Percentiles rank a stretch among this genome's conserved stretches.
phyloP scores from a whole-genome alignment of 2,329 filamentous ascomycete species.

The Cladosporium austrohemisphaericum region DNA sequence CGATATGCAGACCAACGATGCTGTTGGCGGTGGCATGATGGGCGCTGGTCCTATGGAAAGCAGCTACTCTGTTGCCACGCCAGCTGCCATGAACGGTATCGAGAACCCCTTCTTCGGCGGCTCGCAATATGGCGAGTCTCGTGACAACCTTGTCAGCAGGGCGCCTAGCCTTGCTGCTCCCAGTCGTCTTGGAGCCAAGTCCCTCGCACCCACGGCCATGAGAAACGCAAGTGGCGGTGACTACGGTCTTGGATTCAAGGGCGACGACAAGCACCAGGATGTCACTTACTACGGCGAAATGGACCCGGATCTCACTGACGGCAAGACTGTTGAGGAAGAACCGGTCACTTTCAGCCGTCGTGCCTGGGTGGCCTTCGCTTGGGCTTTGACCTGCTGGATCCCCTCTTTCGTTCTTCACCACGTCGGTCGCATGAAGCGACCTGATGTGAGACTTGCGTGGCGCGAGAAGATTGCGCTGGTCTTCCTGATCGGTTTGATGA shows the following conservation, averaged over 20 bases:
- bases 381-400: constrained; percentile 89
- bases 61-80: constrained; percentile 63
- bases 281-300: constrained; percentile 70
- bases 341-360: constrained; percentile 62
- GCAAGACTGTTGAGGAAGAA: constrained; percentile 71
- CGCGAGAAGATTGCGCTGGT: constrained; percentile 87
- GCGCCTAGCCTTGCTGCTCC: constrained; percentile 45
- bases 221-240: constrained; percentile 59
- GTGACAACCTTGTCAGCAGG: constrained; percentile 64
- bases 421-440: constrained; percentile 91
- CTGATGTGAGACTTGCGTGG: constrained; percentile 96
- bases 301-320: constrained; percentile 74
- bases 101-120: constrained; percentile 29
- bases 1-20: constrained; percentile 65
- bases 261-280: constrained; percentile 71
- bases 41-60: constrained; percentile 63
- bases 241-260: constrained; percentile 83
- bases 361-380: constrained; percentile 76
- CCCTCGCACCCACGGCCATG: constrained; percentile 58
- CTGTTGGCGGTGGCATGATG: constrained; percentile 49
- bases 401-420: constrained; percentile 78
- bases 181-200: constrained; percentile 38
- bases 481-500: constrained; percentile 74
- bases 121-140: constrained; percentile 46
- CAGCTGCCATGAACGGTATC: constrained; percentile 37